Evolutionary conservation across 176 grass and related monocot genomes (phyloP), one percentile per base, ranked within the genome.

Genomic region (Avena sativa): DNA sequence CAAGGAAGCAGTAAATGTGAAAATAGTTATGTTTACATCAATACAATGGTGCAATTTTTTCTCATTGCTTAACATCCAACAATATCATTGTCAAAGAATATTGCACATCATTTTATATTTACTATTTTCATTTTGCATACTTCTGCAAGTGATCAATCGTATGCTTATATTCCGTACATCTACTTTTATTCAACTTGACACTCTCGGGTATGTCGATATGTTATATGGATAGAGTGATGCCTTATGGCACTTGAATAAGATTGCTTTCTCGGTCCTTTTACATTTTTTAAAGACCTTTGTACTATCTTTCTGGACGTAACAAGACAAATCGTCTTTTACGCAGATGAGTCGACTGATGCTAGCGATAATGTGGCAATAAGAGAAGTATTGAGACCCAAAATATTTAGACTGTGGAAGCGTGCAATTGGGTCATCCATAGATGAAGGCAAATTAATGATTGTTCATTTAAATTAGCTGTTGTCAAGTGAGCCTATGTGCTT

Each of bases 341-440:
- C 89, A 90, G 89, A 72, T 62, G 85, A 92, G 74, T 61, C 38
- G 9, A 87, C 66, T 15, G 46, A 74, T 74, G 19, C 9, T 13
- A 74, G 50, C 47, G 14, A 58, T 44, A 9, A 78, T 28, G 16
- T 79, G n/a, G 30, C 71, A 8, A 32, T 76, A 36, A 88, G 85
- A 76, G 81, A 98, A 80, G 52, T 84, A 21, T 62, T 91, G 38
- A 90, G 85, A 72, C 90, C 92, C 47, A 98, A 83, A 69, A 91
- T 98, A 85, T 82, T 98, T 70, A 89, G 86, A 78, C 67, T 94
- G 47, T 94, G 90, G 92, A 92, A 86, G 56, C 51, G 62, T 70
- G 96, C 96, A 38, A 78, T 98, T 8, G 92, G 94, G 46, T 92
- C 93, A 19, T 89, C 83, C 43, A 81, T 96, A 71, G 77, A 67